A percentile compares a stretch with the other conserved stretches of the same genome.
phyloP scores from a whole-genome alignment of 345 rosid species.

The Diplotaxis tenuifolia region DNA sequence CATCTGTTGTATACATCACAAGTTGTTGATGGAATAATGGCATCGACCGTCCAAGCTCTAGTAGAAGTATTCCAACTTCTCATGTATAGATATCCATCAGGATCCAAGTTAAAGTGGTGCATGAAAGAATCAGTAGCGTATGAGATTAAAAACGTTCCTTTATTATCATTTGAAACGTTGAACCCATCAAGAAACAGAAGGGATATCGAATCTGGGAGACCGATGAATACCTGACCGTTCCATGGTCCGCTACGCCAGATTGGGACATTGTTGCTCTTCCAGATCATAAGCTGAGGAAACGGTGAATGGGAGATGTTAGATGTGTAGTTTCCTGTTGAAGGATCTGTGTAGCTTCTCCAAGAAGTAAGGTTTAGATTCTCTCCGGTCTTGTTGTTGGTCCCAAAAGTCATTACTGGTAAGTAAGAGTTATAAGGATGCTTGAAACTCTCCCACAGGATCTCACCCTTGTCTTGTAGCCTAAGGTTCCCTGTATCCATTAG shows the following conservation, averaged over 20 bases:
- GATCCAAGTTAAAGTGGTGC: not conserved
- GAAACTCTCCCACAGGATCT: not conserved
- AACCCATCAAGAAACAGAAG: not conserved
- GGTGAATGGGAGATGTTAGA: not conserved
- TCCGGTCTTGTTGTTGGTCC: not conserved
- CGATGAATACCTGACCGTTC: not conserved
- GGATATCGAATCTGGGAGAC: not conserved
- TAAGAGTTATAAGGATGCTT: not conserved
- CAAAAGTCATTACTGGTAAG: not conserved
- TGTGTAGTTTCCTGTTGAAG: not conserved
- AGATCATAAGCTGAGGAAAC: not conserved
- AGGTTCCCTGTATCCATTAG: not conserved
- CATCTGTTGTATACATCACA: not conserved
- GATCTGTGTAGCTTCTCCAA: not conserved
- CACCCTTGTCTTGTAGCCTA: not conserved
- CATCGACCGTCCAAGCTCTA: not conserved
- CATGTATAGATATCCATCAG: not conserved
- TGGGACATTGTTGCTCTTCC: not conserved
- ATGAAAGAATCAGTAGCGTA: not conserved
- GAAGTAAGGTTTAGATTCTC: not conserved
- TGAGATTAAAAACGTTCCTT: not conserved
- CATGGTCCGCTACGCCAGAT: not conserved
- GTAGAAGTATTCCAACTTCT: not conserved
- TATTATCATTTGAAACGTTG: not conserved
- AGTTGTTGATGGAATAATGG: not conserved